Evolutionary conservation across 2,329 filamentous ascomycete species (phyloP), one percentile per base, ranked within the genome.

Genomic region (Penicillium polonicum): DNA sequence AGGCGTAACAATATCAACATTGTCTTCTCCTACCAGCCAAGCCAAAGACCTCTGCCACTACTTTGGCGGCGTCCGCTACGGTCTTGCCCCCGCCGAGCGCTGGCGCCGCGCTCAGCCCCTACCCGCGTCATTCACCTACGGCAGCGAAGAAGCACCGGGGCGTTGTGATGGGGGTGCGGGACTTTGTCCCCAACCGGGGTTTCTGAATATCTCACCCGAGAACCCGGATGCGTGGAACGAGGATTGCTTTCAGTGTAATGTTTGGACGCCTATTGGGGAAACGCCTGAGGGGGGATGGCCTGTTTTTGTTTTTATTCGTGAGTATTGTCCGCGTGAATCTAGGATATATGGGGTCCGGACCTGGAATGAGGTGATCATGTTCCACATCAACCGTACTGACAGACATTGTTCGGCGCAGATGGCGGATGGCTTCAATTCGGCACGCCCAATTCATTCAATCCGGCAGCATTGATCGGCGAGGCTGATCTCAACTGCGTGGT

Each of bases 371-470:
- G 27, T 13, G 13, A 31, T 2, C 10, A 5, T 2, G 12, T 46
- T 31, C n/a, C 2, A 33, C 15, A 33, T 15, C 10, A 5, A 33
- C n/a, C n/a, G 7, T 41, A 23, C 42, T 45, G 33, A 50, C 42
- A 58, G 43, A 4, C 4, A 33, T 33, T 46, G n/a, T 45, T 33
- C 19, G n/a, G 38, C 35, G 2, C n/a, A 80, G 79, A 83, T 61
- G 81, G 81, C 33, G 83, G 83, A 3, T 86, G 83, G 65, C 73
- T 86, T 23, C 83, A 86, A 70, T 81, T 80, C 58, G 83, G 83
- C 21, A 74, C 69, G 10, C 76, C 83, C 0, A 85, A 84, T 60
- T 72, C 74, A 25, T 70, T 75, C 27, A 76, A 79, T 48, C 68
- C 79, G 2, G 74, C 74, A 3, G 74, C 76, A 1, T 70, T 85